Percentiles rank a stretch among this genome's conserved stretches.
Evolutionary conservation across 129 eudicot genomes (phyloP).

Genomic region (Gnaphalium uliginosum): DNA sequence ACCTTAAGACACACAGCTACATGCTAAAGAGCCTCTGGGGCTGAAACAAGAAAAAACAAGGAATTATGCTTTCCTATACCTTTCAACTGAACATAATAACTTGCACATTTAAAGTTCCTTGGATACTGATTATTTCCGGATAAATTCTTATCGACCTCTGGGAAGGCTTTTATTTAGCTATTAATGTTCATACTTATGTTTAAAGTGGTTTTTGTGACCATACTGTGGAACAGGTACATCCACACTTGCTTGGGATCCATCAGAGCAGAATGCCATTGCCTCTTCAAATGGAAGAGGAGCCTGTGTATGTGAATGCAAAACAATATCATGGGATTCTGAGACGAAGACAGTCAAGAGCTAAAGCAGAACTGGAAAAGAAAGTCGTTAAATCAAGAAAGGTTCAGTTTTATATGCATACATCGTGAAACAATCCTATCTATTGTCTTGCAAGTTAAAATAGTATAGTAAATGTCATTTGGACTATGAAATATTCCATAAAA

Average conservation of each 20-base stretch:
- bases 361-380: constrained; percentile 73
- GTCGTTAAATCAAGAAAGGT: constrained; percentile 60
- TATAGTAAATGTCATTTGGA: neutral
- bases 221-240: constrained; percentile 55
- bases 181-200: neutral
- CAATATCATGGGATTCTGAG: constrained; percentile 78
- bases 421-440: neutral
- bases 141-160: neutral
- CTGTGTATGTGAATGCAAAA: constrained; percentile 78
- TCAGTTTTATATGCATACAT: neutral
- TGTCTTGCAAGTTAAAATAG: neutral
- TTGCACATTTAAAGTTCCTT: neutral
- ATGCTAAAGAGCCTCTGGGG: neutral
- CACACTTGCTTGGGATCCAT: constrained; percentile 50
- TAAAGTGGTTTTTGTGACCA: neutral
- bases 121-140: neutral
- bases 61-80: neutral
- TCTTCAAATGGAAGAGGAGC: constrained; percentile 72
- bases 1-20: neutral
- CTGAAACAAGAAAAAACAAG: neutral
- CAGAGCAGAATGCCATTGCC: constrained; percentile 60
- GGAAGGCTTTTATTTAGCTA: neutral
- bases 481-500: neutral
- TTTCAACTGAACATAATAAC: neutral
- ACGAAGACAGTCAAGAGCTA: constrained; percentile 74